Evolutionary conservation across 2,329 filamentous ascomycete species (phyloP), one percentile per base, ranked within the genome.

Genomic region (Biscogniauxia marginata): DNA sequence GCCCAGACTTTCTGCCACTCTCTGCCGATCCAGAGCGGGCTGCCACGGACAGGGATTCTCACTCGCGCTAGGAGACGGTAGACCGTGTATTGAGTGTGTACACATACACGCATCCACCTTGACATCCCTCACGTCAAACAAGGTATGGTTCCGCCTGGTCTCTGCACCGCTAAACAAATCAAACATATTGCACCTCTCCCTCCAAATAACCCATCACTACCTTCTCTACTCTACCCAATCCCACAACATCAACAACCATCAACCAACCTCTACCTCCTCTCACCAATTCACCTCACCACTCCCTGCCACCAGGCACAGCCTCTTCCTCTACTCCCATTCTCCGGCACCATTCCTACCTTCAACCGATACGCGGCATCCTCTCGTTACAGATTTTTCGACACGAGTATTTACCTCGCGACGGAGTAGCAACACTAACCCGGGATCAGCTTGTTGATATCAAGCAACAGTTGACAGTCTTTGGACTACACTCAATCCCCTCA

Each of bases 381-480:
- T 21, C 4, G 20, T 49, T 56, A 59, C 53, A 44, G 30, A 25
- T 25, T 46, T 34, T 44, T 45, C 34, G n/a, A 7, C 39, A 30
- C 13, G 34, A 50, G 13, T 39, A 39, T 39, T 47, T 53, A 30
- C 53, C 25, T 52, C 45, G 22, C 43, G 46, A 48, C 39, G 34
- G 49, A 39, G 44, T 19, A n/a, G 24, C 56, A 58, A 49, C 52
- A 34, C 59, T 55, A 47, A 63, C 57, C 30, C 53, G 8, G 22
- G 25, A 46, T 25, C 52, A 64, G 62, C 58, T 65, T 67, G 59
- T 67, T 67, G 63, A 67, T 66, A 66, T 60, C 45, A 39, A 54
- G 23, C 53, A 57, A 54, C 58, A 50, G 24, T 58, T 55, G 43
- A 54, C 58, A 52, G 54, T 52, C 52, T 55, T 18, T 46, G 53